Evolutionary conservation across 805 yeast genomes (phyloP), one percentile per base, ranked within the genome.

Genomic region (Sugiyamaella qingdaonensis): DNA sequence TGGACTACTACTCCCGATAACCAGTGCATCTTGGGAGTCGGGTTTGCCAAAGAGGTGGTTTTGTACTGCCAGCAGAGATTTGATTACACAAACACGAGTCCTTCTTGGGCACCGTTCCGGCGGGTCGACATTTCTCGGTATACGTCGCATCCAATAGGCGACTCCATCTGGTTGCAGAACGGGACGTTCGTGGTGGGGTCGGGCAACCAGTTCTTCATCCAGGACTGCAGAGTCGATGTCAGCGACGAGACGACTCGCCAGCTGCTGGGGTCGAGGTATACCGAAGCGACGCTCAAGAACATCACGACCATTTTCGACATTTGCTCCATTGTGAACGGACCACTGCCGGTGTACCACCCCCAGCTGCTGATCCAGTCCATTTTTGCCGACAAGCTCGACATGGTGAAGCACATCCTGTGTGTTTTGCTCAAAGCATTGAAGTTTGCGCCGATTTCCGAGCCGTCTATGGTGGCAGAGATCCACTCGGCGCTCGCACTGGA

Each of bases 261-360:
- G 52, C 78, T 85, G 1, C 74, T 85, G 46, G 85, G 86, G 0
- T 73, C 87, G 0, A 72, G 84, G 55, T 64, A 63, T 48, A 58
- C 69, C 11, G 35, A 46, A 2, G 51, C 45, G 33, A 54, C 50
- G 29, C 44, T 47, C 43, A 52, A 47, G 44, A 54, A 51, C 43
- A 50, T 42, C 46, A 56, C 57, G 16, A 68, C 68, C 21, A 78
- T 91, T 2, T 77, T 87, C 54, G 86, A 85, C 59, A 73, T 91
- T 53, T 86, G 85, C 48, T 73, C 88, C 13, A 84, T 90, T 3
- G 70, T 91, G 52, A 91, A 91, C 69, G 97, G 97, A 32, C 94
- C 95, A 0, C 67, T 92, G 13, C 97, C 97, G 0, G 70, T 89
- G 0, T 91, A 88, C 61, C 97, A 92, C 63, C 98, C 98, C 0